Evolutionary conservation across 805 yeast genomes (phyloP), one percentile per base, ranked within the genome.

Genomic region (Saccharomycopsis sp.): DNA sequence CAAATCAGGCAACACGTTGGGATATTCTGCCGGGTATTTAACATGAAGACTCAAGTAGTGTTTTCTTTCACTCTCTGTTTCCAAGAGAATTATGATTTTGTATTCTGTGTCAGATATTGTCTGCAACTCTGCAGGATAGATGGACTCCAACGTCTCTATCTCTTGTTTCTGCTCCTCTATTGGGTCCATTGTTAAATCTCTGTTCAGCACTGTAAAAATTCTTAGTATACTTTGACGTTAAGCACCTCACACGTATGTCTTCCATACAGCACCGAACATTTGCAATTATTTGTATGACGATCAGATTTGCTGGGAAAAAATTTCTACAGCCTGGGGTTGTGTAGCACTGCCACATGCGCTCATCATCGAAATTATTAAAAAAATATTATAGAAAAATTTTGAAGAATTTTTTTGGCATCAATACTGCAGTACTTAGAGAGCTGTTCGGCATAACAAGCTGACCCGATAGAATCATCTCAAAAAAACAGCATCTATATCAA

Each of bases 81-180:
- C 97, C 51, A 91, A 74, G 20, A 68, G 65, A n/a, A 90, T 64
- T 53, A 74, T 74, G 40, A 92, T 79, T 50, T 81, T 75, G 68
- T 82, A 88, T 41, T 76, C 76, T 4, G 75, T 70, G 20, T 78
- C 79, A 1, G 79, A 67, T 40, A 76, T 64, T 8, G 74, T 71
- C 44, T 72, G 62, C 18, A 89, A 72, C 70, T 92, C 99, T 67
- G 92, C 97, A 3, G 98, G 99, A 69, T 94, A 92, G 57, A 92
- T 92, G 16, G 95, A 85, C 68, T 89, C 85, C 58, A 92, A 78
- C 55, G 94, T 91, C 70, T 91, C 97, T 51, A 94, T 69, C 70
- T 92, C 99, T 72, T 92, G 97, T 29, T 67, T 70, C 68, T 92
- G 97, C 67, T 94, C 97, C 69, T 89, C 97, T 55, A 71, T 67